Evolutionary conservation across 2,329 filamentous ascomycete species (phyloP), one percentile per base, ranked within the genome.

Genomic region (Alternaria rosae): DNA sequence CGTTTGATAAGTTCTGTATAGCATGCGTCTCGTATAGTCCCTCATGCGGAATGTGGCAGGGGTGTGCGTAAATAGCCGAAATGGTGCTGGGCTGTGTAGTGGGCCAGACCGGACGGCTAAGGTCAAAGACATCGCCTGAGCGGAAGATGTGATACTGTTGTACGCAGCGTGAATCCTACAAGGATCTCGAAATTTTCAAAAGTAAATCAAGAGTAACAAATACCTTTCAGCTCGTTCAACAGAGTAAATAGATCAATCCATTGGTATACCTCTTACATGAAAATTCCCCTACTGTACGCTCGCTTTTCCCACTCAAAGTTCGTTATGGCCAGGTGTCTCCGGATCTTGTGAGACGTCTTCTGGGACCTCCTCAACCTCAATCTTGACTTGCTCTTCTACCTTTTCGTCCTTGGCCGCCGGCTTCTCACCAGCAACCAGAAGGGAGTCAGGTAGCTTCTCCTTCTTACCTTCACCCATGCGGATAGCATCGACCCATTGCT

Each of bases 401-500:
- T 76, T 73, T 48, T 66, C 70, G 47, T 71, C 62, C 48, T 69
- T 66, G 11, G 43, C 65, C 25, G 66, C 56, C 15, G 61, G 62
- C 43, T 64, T 71, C 43, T 75, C 68, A 5, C 61, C 68, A 23
- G 65, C 63, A 6, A 75, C 70, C 10, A 84, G 66, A 35, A 84
- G 48, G 5, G 74, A 73, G 61, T 90, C 87, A 42, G 84, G 85
- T 15, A 94, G 76, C 70, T 88, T 92, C 72, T 89, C 85, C 85
- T 94, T 97, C 61, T 86, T 82, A 3, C 92, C 91, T 76, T 98
- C 94, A 54, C 94, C 92, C 84, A 99, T 86, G 38, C 93, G 89
- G 65, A 98, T 93, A n/a, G 88, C 86, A 74, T 99, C 95, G 61
- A 99, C 88, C 93, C 94, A 99, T 64, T 83, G 82, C 81, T 97